Base-by-base conservation (phyloP, 2,329 filamentous ascomycete species). In the Venturia oleaginea region DNA sequence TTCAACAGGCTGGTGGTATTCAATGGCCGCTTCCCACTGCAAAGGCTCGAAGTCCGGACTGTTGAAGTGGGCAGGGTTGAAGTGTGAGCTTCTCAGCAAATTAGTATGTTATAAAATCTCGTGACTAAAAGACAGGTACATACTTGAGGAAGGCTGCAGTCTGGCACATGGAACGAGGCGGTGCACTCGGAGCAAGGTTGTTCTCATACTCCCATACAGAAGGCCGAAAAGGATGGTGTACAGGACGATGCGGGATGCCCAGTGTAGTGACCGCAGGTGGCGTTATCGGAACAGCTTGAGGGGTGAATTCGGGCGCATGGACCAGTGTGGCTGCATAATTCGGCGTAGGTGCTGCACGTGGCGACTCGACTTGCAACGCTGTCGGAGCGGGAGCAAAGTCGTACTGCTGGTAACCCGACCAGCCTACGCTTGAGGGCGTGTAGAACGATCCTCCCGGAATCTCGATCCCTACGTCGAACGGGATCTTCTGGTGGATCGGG, bases 21-120 rank as follows among this genome's bases (percentile, higher is more conserved):
- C 79, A 63, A 75, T 72, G 24, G 79, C 78, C 3, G 80, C 80
- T 67, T 73, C 75, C 79, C 80, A 82, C 66, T 81, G 78, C 67
- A 82, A 79, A 6, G 80, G 80, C 65, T 82, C 78, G 68, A 83
- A 83, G 38, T 81, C 78, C 24, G 78, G 77, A 67, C 81, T 82
- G 66, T 77, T 70, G 70, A 79, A 83, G 70, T 83, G 80, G 5
- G 79, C 79, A 24, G 78, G 79, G 65, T 81, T 81, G 74, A 76
- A 81, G 67, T 79, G 79, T 5, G 79, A 82, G 69, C 79, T 81
- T 37, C 46, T 61, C 54, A 48, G 40, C 30, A 57, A 51, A 32
- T 62, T 37, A 62, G 60, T 42, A 37, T 34, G n/a, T 19, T 11
- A 24, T 1, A 60, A 46, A 19, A 15, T n/a, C 27, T 15, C 51